Percentiles rank a stretch among this genome's conserved stretches.
Evolutionary conservation across 441 rosid genomes (phyloP).

Genomic region (Adansonia madagascariensis): DNA sequence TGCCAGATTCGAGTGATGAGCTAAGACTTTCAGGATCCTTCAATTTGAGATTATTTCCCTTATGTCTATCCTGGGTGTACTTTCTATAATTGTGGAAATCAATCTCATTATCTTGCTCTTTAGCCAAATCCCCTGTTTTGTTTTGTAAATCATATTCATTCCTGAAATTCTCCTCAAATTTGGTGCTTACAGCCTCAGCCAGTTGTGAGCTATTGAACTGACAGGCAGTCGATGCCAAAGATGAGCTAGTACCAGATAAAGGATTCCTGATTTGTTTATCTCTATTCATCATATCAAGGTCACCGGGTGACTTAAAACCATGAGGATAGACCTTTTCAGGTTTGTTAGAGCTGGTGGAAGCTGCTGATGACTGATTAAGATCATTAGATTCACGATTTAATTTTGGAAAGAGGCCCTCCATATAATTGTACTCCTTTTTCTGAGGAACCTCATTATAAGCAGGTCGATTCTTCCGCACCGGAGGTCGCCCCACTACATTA

Average conservation of each 20-base stretch:
- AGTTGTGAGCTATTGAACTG: conserved; percentile 39
- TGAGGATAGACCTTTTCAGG: conserved; percentile 51
- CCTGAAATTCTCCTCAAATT: conserved; percentile 39
- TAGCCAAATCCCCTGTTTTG: conserved; percentile 32
- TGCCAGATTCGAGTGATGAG: conserved; percentile 61
- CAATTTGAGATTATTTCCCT: conserved; percentile 52
- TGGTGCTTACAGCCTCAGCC: conserved; percentile 43
- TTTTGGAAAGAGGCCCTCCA: conserved; percentile 70
- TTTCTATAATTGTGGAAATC: conserved; percentile 52
- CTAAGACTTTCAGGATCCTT: conserved; percentile 73
- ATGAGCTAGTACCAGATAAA: conserved; percentile 41
- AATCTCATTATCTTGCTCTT: conserved; percentile 53
- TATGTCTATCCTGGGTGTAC: conserved; percentile 56
- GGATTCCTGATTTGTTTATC: conserved; percentile 44
- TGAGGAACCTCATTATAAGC: conserved; percentile 84
- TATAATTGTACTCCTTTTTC: conserved; percentile 71
- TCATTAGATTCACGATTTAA: conserved; percentile 72
- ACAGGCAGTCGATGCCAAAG: conserved; percentile 42
- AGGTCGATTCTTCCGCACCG: conserved; percentile 80
- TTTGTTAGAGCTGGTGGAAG: conserved; percentile 55
- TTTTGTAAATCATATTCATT: conserved; percentile 43
- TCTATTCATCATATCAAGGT: conserved; percentile 42
- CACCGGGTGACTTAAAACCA: conserved; percentile 46
- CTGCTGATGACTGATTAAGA: conserved; percentile 52
- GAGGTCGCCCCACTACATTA: conserved; percentile 70